phyloP scores from a whole-genome alignment of 148 eudicot species.

The Cornus suecica region DNA sequence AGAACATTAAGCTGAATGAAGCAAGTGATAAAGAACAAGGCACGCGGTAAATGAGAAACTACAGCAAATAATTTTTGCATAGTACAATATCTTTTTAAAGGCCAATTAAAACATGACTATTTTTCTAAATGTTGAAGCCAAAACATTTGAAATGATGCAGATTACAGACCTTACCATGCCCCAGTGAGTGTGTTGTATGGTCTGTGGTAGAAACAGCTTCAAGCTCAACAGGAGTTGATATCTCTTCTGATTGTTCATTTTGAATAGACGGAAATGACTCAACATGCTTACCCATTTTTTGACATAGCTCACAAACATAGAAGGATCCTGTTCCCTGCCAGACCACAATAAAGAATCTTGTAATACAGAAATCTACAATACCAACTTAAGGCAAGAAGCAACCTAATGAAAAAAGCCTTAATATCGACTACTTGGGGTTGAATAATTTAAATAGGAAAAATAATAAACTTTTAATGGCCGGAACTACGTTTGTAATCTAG shows the following conservation, averaged over 20 bases:
- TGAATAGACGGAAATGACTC: constrained; percentile 23
- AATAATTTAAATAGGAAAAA: background rate
- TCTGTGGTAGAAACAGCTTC: constrained; percentile 25
- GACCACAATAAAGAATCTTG: constrained; percentile 3
- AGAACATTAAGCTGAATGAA: too few species aligned
- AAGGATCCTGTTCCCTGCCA: constrained; percentile 46
- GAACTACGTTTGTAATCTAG: background rate
- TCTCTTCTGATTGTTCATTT: constrained; percentile 22
- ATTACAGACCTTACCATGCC: constrained; percentile 45
- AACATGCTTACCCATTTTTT: constrained; percentile 53
- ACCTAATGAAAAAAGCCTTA: background rate
- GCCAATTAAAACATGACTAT: background rate
- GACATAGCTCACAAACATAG: constrained; percentile 85
- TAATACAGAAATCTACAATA: background rate
- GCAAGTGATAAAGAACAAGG: too few species aligned
- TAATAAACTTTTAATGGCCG: background rate
- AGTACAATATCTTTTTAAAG: background rate
- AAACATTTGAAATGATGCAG: background rate
- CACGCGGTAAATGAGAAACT: background rate
- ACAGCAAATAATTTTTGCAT: background rate
- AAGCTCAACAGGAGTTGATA: constrained; percentile 6
- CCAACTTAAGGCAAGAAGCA: background rate
- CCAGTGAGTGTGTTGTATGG: constrained; percentile 14
- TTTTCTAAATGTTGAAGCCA: constrained; percentile 2
- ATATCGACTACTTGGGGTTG: background rate